A percentile compares a stretch with the other conserved stretches of the same genome.
phyloP scores from a whole-genome alignment of 371 early-diverging fungal genomes.

The Apophysomyces variabilis region DNA sequence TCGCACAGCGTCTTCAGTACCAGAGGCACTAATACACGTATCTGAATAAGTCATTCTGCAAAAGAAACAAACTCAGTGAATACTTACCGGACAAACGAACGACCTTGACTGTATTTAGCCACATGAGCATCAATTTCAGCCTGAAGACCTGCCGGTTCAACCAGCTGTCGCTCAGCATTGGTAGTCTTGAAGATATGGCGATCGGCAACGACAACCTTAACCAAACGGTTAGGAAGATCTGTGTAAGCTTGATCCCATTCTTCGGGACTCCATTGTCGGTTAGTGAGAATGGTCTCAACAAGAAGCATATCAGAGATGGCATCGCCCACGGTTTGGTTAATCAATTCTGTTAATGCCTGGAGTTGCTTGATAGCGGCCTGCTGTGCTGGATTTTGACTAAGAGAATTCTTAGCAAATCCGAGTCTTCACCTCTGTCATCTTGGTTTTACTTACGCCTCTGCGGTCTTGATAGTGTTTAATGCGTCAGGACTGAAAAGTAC shows the following conservation, averaged over 20 bases:
- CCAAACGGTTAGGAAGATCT: conserved; percentile 92
- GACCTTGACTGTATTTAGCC: conserved; percentile 80
- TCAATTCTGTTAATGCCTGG: conserved; percentile 84
- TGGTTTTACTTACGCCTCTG: conserved; percentile 59
- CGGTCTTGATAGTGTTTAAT: conserved; percentile 73
- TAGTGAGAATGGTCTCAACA: conserved; percentile 91
- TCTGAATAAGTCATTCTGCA: background rate
- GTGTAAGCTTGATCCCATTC: conserved; percentile 95
- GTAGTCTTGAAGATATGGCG: conserved; percentile 91
- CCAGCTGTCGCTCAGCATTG: conserved; percentile 94
- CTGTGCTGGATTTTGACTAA: conserved; percentile 77
- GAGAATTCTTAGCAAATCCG: background rate
- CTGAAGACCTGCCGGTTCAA: conserved; percentile 91
- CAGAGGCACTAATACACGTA: conserved; percentile 81
- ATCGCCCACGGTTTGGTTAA: conserved; percentile 99
- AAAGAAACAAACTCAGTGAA: conserved; percentile 4
- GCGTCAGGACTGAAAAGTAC: conserved; percentile 92
- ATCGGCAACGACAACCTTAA: conserved; percentile 94
- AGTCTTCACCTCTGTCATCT: background rate
- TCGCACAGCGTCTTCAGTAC: conserved; percentile 99
- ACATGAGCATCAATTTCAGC: conserved; percentile 84
- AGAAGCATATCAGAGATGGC: conserved; percentile 97
- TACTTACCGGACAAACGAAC: conserved; percentile 91
- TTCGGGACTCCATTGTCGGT: conserved; percentile 77
- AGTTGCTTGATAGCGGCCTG: conserved; percentile 79